These are phyloP conservation scores for Penicillium psychrosexuale DNA, from an alignment of 2,329 filamentous ascomycete genomes.

Conservation along the genomic window DNA sequence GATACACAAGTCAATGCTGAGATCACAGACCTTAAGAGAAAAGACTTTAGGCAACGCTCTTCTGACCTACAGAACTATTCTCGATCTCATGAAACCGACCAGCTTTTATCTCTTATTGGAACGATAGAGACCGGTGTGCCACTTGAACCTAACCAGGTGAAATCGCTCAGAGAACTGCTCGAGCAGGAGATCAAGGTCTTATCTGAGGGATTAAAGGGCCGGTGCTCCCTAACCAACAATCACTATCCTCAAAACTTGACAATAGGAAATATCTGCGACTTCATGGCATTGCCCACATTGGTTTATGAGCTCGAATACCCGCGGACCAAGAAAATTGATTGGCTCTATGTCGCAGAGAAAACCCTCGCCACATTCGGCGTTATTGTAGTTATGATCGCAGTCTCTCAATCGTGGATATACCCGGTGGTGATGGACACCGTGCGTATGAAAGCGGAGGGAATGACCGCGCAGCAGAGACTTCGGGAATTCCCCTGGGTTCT, in stretches of 20 bases:
- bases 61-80: conserved; percentile 15
- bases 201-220: conserved; percentile 63
- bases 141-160: conserved; percentile 55
- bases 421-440: conserved; percentile 65
- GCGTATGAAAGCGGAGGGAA: conserved; percentile 62
- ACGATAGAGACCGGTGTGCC: conserved; percentile 61
- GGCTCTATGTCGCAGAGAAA: conserved; percentile 73
- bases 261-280: conserved; percentile 64
- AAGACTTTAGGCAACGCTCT: conserved; percentile 45
- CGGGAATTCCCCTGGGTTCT: conserved; percentile 70
- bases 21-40: conserved; percentile 5
- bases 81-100: conserved; percentile 41
- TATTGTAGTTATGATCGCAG: conserved; percentile 70
- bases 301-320: conserved; percentile 78
- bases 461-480: conserved; percentile 61
- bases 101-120: conserved; percentile 59
- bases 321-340: conserved; percentile 65
- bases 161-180: conserved; percentile 63
- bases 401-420: conserved; percentile 74
- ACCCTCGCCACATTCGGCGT: conserved; percentile 66
- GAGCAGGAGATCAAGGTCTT: conserved; percentile 64
- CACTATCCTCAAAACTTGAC: conserved; percentile 70
- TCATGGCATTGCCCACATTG: conserved; percentile 70
- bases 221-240: conserved; percentile 50
- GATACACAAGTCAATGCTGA: not conserved